Percentiles rank a stretch among this genome's conserved stretches.
Conservation (phyloP, 2,329 filamentous ascomycete genomes). For the Microcyclospora tardicrescens region DNA sequence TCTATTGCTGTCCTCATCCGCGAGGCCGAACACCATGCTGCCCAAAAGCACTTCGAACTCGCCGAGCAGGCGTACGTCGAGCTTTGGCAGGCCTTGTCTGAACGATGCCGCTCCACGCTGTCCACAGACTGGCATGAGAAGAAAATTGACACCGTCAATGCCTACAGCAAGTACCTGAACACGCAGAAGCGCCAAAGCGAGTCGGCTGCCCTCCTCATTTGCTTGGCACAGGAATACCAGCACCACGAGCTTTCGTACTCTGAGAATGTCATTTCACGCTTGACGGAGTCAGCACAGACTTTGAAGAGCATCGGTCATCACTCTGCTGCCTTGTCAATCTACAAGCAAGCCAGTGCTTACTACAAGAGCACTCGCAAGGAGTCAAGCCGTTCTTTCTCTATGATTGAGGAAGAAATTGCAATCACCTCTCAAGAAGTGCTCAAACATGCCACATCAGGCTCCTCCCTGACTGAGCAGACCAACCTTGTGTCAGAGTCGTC, state of each 20-base stretch:
- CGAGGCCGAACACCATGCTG: conserved; percentile 26
- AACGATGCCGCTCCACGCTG: conserved; percentile 30
- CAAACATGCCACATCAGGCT: conserved; percentile 21
- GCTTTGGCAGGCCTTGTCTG: conserved; percentile 39
- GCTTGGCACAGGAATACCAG: conserved; percentile 38
- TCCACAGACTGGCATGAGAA: conserved; percentile 35
- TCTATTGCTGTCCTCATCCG: conserved; percentile 24
- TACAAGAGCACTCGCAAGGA: conserved; percentile 26
- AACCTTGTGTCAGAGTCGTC: conserved; percentile 29
- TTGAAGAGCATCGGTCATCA: conserved; percentile 36
- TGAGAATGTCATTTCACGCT: conserved; percentile 14
- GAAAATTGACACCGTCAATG: conserved; percentile 34
- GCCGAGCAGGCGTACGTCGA: conserved; percentile 38
- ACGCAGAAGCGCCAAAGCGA: conserved; percentile 33
- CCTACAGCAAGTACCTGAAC: conserved; percentile 36
- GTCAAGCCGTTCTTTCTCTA: conserved; percentile 22
- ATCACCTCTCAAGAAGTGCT: conserved; percentile 31
- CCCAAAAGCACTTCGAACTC: conserved; percentile 16
- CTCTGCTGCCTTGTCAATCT: conserved; percentile 34
- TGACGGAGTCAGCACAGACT: conserved; percentile 30
- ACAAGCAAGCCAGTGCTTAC: conserved; percentile 26
- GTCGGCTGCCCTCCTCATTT: conserved; percentile 32
- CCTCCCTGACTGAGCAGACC: conserved; percentile 21
- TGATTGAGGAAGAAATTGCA: conserved; percentile 32
- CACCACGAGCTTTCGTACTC: conserved; percentile 24